phyloP scores from a whole-genome alignment of 495 filamentous ascomycete genomes.

The Aspergillus leporis region DNA sequence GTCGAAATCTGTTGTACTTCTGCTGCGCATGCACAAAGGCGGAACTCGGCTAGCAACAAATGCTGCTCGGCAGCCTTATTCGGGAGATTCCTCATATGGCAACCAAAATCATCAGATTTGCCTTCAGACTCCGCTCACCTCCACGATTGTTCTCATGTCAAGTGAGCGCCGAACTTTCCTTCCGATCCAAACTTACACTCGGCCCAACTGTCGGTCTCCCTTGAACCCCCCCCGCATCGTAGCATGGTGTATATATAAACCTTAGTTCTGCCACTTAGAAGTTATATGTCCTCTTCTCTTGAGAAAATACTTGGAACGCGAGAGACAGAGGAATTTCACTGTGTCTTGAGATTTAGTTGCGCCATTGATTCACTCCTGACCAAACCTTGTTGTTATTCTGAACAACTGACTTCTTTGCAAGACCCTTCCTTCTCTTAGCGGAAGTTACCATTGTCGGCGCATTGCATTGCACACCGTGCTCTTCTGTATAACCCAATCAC shows the following conservation, averaged over 20 bases:
- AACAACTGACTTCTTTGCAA: too few relatives aligned
- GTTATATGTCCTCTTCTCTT: not conserved
- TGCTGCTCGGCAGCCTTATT: constrained; percentile 23
- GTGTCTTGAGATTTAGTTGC: too few relatives aligned
- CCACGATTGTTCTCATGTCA: constrained; percentile 12
- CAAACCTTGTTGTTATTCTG: too few relatives aligned
- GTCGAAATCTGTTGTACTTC: not conserved
- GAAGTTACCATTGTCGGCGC: not conserved
- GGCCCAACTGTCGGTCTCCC: constrained; percentile 8
- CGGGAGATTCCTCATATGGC: constrained; percentile 27
- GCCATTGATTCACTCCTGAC: not conserved
- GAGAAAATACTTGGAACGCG: not conserved
- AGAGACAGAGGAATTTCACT: not conserved
- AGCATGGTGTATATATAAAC: constrained; percentile 13
- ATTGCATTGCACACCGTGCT: not conserved
- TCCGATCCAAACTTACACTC: constrained; percentile 24
- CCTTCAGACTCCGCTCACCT: constrained; percentile 18
- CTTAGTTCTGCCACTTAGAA: not conserved
- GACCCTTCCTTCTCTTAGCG: not conserved
- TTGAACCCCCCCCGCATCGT: not conserved
- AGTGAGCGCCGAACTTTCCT: constrained; percentile 22
- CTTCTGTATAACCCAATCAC: not conserved
- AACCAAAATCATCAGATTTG: constrained; percentile 9
- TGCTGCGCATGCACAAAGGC: constrained; percentile 16
- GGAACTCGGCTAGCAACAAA: constrained; percentile 28